Conservation (phyloP, 805 yeast species). For the Pichia deserticola region DNA sequence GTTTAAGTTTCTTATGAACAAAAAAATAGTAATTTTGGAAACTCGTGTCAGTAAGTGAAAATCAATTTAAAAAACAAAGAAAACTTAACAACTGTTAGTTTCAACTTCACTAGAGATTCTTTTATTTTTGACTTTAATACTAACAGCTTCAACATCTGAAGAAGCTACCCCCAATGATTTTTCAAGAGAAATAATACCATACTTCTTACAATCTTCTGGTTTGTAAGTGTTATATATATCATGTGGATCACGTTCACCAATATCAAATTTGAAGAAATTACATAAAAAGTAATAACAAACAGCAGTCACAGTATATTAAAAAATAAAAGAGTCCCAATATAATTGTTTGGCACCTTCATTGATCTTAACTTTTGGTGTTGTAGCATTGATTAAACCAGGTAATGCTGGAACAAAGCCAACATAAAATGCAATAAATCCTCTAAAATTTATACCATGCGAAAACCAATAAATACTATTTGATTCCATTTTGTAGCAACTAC, state of each 20-base stretch:
- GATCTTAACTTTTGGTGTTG: neutral
- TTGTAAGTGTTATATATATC: neutral
- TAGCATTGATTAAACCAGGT: constrained; percentile 15
- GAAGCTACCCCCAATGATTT: no score
- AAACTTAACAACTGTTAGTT: no score
- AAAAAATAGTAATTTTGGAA: no score
- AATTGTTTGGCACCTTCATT: neutral
- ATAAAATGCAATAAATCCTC: constrained; percentile 10
- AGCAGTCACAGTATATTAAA: neutral
- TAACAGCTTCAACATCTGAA: no score
- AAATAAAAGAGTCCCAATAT: neutral
- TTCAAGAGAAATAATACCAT: neutral
- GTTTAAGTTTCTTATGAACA: no score
- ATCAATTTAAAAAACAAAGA: no score
- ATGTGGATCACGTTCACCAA: neutral
- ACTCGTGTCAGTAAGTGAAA: no score
- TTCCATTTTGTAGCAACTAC: constrained; percentile 9
- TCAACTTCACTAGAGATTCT: no score
- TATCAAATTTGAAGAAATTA: neutral
- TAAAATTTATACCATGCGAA: constrained; percentile 29
- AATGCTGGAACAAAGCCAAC: constrained; percentile 14
- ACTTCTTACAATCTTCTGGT: neutral
- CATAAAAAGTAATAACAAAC: neutral
- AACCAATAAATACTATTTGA: constrained; percentile 22
- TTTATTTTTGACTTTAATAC: no score